These are phyloP conservation scores for Phytophthora pisi DNA, from an alignment of 352 stramenopile genomes.

Conservation along the genomic window DNA sequence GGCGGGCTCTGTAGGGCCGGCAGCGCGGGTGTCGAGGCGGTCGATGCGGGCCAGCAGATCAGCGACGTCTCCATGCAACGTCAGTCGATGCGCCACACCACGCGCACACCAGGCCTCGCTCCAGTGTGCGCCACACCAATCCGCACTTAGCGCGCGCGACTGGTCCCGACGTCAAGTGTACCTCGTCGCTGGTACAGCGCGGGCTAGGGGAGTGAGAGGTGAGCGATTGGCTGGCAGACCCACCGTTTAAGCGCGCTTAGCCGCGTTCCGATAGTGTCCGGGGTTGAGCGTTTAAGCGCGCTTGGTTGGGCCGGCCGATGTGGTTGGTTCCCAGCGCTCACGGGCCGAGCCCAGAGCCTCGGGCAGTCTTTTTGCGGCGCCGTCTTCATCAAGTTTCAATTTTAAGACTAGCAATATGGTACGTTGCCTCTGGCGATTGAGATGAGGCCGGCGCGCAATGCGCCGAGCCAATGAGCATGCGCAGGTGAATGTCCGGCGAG, in stretches of 20 bases:
- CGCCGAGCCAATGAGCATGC: conserved; percentile 5
- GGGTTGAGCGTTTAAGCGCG: conserved; percentile 29
- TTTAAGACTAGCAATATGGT: conserved; percentile 89
- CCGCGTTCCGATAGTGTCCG: conserved; percentile 19
- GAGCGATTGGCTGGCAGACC: conserved; percentile 30
- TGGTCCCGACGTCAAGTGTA: conserved; percentile 15
- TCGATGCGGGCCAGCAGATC: conserved; percentile 33
- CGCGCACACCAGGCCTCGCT: not conserved
- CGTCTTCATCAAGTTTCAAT: conserved; percentile 88
- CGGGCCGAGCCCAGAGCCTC: conserved; percentile 11
- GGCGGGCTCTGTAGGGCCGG: conserved; percentile 6
- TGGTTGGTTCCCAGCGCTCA: conserved; percentile 44
- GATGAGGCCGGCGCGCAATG: conserved; percentile 7
- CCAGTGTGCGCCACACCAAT: not conserved
- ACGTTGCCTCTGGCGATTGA: conserved; percentile 38
- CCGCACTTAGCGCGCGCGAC: not conserved
- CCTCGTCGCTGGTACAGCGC: not conserved
- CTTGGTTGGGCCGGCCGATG: not conserved
- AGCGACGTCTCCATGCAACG: conserved; percentile 28
- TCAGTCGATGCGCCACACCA: conserved; percentile 21
- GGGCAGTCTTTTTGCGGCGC: conserved; percentile 77
- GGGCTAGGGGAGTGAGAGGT: not conserved
- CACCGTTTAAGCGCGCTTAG: conserved; percentile 34
- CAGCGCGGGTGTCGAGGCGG: not conserved
- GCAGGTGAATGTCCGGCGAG: not conserved